phyloP scores from a whole-genome alignment of 176 grass and related monocot species.

The Eleusine indica region DNA sequence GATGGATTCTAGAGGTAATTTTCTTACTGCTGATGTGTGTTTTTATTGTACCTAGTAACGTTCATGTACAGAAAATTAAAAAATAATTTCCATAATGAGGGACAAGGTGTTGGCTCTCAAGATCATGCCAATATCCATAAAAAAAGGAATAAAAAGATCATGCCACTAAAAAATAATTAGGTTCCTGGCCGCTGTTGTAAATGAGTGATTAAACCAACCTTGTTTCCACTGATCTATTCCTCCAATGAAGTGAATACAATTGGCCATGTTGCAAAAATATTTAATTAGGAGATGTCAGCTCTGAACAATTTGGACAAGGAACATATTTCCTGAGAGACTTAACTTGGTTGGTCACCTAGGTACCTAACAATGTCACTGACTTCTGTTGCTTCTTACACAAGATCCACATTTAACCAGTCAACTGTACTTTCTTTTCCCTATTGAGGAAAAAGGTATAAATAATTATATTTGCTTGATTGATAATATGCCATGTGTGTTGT shows the following conservation, averaged over 20 bases:
- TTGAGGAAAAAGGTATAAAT: not conserved
- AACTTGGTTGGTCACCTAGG: constrained; percentile 52
- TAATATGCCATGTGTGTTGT: not conserved
- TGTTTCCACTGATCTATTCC: not conserved
- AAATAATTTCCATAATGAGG: not conserved
- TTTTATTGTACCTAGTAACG: not conserved
- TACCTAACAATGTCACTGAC: constrained; percentile 40
- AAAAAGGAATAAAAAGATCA: not conserved
- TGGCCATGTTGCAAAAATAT: not conserved
- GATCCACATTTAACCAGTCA: constrained; percentile 27
- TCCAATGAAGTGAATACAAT: constrained; percentile 13
- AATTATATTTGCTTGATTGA: constrained; percentile 27
- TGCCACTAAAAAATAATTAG: not conserved
- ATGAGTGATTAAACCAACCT: not conserved
- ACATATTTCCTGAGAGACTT: constrained; percentile 32
- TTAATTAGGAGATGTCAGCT: not conserved
- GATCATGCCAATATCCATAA: not conserved
- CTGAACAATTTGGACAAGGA: constrained; percentile 35
- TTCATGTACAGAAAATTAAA: constrained; percentile 5
- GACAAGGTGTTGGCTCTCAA: not conserved
- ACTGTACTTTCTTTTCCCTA: not conserved
- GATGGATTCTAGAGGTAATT: constrained; percentile 83
- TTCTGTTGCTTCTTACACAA: constrained; percentile 15
- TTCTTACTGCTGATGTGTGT: not conserved
- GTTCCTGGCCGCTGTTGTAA: not conserved